Conservation (phyloP, 495 filamentous ascomycete species). For the Lepidopterella palustris region DNA sequence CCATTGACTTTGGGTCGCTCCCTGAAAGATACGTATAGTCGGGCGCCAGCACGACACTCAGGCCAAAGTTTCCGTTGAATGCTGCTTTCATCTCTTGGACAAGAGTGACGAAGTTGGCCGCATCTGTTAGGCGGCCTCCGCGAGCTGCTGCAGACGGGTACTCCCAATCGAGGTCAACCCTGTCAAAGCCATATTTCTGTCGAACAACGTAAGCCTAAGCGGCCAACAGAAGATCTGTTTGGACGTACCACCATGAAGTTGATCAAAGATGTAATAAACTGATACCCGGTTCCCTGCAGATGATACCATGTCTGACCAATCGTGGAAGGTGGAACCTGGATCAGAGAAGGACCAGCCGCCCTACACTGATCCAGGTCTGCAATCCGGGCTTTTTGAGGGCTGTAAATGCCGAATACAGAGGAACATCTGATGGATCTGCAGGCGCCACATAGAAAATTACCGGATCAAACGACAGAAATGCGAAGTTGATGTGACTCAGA, state of each 20-base stretch:
- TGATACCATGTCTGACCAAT: background rate
- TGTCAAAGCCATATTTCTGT: conserved; percentile 46
- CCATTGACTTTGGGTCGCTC: conserved; percentile 42
- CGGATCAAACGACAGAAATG: conserved; percentile 39
- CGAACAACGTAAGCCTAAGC: too few species aligned
- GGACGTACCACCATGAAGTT: too few species aligned
- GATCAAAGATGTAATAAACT: conserved; percentile 41
- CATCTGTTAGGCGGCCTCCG: conserved; percentile 39
- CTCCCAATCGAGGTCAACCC: conserved; percentile 56
- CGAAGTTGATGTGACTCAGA: too few species aligned
- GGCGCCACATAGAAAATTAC: conserved; percentile 33
- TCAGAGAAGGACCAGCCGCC: conserved; percentile 11
- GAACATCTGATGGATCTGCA: conserved; percentile 17
- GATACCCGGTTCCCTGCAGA: conserved; percentile 29
- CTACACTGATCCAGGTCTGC: conserved; percentile 19
- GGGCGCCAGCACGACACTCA: conserved; percentile 39
- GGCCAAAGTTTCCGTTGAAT: conserved; percentile 36
- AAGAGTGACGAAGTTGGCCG: conserved; percentile 39
- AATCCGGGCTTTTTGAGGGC: conserved; percentile 30
- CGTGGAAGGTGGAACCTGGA: background rate
- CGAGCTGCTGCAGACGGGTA: conserved; percentile 41
- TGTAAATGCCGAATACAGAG: conserved; percentile 33
- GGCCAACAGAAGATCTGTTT: too few species aligned
- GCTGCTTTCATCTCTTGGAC: conserved; percentile 40
- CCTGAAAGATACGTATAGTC: conserved; percentile 42